phyloP scores from a whole-genome alignment of 2,329 filamentous ascomycete species.

The Boeremia exigua region DNA sequence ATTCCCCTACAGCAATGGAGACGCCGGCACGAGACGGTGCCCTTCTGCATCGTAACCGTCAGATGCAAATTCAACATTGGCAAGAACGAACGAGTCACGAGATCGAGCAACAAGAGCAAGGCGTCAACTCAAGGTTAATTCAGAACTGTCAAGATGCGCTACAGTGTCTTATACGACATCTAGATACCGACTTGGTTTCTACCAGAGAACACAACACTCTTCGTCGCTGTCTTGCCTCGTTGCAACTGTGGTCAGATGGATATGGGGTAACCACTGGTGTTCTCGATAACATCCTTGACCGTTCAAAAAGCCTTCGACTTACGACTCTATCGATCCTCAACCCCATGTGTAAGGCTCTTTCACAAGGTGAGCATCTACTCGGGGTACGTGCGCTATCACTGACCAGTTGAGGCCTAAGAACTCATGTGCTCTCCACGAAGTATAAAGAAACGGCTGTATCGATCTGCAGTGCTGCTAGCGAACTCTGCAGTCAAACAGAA shows the following conservation, averaged over 20 bases:
- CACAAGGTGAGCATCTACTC: conserved; percentile 8
- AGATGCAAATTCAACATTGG: conserved; percentile 3
- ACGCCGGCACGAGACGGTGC: neutral
- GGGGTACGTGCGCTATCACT: neutral
- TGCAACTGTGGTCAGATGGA: conserved; percentile 28
- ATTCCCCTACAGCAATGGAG: neutral
- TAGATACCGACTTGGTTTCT: neutral
- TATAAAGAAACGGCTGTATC: neutral
- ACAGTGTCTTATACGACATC: neutral
- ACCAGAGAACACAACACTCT: conserved; percentile 13
- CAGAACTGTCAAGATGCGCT: conserved; percentile 13
- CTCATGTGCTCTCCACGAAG: neutral
- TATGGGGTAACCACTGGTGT: conserved; percentile 17
- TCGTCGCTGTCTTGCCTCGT: conserved; percentile 13
- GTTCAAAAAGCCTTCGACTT: conserved; percentile 18
- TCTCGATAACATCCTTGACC: conserved; percentile 24
- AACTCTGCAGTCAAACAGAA: conserved; percentile 19
- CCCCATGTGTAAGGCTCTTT: conserved; percentile 16
- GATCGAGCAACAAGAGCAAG: conserved; percentile 1
- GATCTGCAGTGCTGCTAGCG: conserved; percentile 4
- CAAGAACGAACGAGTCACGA: neutral
- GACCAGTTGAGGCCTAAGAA: neutral
- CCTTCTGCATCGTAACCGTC: neutral
- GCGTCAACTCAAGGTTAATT: conserved; percentile 13
- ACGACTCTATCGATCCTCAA: conserved; percentile 22